These are phyloP conservation scores for Colletotrichum sp. DNA, from an alignment of 2,329 filamentous ascomycete species.

Conservation along the genomic window DNA sequence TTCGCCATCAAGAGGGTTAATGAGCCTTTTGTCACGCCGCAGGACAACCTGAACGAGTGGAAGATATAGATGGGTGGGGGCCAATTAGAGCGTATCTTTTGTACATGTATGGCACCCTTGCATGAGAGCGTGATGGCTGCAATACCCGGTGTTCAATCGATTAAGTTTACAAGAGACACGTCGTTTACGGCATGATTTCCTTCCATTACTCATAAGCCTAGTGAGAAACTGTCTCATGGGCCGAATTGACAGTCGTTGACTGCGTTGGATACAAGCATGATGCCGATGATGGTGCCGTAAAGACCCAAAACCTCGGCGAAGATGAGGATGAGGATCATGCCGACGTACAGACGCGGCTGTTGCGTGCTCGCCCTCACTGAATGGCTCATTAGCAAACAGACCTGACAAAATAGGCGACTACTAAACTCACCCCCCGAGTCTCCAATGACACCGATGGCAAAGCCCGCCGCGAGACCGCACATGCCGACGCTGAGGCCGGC, in stretches of 20 bases:
- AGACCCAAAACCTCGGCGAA: constrained; percentile 50
- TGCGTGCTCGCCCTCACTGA: constrained; percentile 50
- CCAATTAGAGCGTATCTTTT: neutral
- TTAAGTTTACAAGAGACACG: neutral
- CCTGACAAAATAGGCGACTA: neutral
- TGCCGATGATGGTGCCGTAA: constrained; percentile 52
- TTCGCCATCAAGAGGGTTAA: constrained; percentile 94
- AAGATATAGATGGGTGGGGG: constrained; percentile 53
- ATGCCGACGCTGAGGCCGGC: constrained; percentile 48
- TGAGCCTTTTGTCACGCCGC: constrained; percentile 81
- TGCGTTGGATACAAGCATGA: constrained; percentile 49
- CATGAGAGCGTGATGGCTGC: constrained; percentile 8
- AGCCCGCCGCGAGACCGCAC: constrained; percentile 50
- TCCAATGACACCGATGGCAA: constrained; percentile 51
- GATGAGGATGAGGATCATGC: constrained; percentile 54
- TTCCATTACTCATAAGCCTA: neutral
- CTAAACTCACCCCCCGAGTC: constrained; percentile 45
- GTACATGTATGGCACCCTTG: constrained; percentile 11
- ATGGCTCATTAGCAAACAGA: neutral
- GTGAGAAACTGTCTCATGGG: neutral
- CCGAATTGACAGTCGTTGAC: neutral
- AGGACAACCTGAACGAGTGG: constrained; percentile 84
- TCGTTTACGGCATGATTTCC: neutral
- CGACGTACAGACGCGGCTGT: constrained; percentile 50
- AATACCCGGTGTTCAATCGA: constrained; percentile 19